Evolutionary conservation across 2,329 filamentous ascomycete species (phyloP), one percentile per base, ranked within the genome.

Genomic region (Colletotrichum euphorbiae): DNA sequence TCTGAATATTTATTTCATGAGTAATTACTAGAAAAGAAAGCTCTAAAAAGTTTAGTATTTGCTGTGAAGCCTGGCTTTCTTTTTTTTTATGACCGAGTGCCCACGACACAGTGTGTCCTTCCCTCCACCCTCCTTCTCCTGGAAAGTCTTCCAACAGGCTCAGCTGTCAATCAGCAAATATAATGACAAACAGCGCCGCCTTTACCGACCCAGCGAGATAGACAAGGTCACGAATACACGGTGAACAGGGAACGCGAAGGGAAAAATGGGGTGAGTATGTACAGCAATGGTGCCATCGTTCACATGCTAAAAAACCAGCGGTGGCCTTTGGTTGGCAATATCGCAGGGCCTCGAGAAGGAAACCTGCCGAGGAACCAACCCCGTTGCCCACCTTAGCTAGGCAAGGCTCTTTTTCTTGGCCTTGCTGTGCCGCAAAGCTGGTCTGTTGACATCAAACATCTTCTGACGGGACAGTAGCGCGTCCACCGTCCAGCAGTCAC

Each of bases 251-350:
- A 50, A 17, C 17, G 21, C 40, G 38, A 40, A 38, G 50, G 28
- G 15, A 15, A 52, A 33, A 54, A 51, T 15, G 51, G 59, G 19
- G 59, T 51, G 64, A 43, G 28, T 21, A 38, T 38, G 28, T 21
- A 38, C 43, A 43, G 48, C 45, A 38, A 54, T 52, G 46, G 54
- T 58, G 60, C 59, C 52, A 46, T 65, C 52, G 46, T 68, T 68
- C 65, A 68, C 65, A 59, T 68, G 65, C 60, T 65, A 65, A 65
- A 68, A 68, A 56, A 59, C 46, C 59, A 59, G 54, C 54, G 65
- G 54, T 65, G 61, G 54, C 59, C 59, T 50, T 52, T 33, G 24
- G 15, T 56, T 19, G 57, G 31, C 42, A 54, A 28, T 40, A 62
- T 67, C 43, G 48, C 45, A 52, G 62, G 61, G 60, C 45, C 40